These are phyloP conservation scores for Blastocystis sp. DNA, from an alignment of 352 stramenopile genomes.

Conservation along the genomic window DNA sequence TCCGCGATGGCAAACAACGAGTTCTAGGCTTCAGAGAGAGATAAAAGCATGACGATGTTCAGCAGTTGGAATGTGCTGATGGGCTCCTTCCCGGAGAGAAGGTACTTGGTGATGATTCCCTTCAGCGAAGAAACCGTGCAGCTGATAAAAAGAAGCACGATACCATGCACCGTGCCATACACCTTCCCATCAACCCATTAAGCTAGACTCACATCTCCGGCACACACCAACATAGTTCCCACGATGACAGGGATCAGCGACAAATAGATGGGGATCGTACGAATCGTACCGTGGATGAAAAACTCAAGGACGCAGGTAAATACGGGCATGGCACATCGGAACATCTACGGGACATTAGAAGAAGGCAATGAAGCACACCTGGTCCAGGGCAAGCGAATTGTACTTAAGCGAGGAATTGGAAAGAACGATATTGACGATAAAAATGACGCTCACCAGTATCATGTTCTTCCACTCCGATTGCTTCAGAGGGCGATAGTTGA, in stretches of 20 bases:
- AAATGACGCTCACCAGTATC: conserved; percentile 65
- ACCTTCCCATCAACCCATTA: not conserved
- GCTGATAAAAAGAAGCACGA: conserved; percentile 59
- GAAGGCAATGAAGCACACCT: not conserved
- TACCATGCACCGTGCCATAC: conserved; percentile 52
- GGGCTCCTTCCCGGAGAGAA: conserved; percentile 66
- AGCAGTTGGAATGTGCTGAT: conserved; percentile 64
- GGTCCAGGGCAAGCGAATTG: conserved; percentile 66
- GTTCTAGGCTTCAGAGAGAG: conserved; percentile 9
- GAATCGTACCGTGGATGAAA: conserved; percentile 56
- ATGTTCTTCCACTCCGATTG: conserved; percentile 31
- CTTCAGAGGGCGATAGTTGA: conserved; percentile 60
- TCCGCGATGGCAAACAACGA: conserved; percentile 39
- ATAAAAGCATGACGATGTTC: conserved; percentile 1
- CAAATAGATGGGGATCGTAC: conserved; percentile 45
- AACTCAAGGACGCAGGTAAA: conserved; percentile 63
- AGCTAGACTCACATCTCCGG: conserved; percentile 14
- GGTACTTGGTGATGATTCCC: conserved; percentile 69
- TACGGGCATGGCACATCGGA: conserved; percentile 67
- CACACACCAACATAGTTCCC: conserved; percentile 64
- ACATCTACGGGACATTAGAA: conserved; percentile 30
- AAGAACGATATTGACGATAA: conserved; percentile 68
- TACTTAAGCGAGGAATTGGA: conserved; percentile 67
- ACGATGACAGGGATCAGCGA: conserved; percentile 67
- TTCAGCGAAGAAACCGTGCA: conserved; percentile 69